Evolutionary conservation across 2,329 filamentous ascomycete species (phyloP).

Genomic region (Dothistroma septosporum): DNA sequence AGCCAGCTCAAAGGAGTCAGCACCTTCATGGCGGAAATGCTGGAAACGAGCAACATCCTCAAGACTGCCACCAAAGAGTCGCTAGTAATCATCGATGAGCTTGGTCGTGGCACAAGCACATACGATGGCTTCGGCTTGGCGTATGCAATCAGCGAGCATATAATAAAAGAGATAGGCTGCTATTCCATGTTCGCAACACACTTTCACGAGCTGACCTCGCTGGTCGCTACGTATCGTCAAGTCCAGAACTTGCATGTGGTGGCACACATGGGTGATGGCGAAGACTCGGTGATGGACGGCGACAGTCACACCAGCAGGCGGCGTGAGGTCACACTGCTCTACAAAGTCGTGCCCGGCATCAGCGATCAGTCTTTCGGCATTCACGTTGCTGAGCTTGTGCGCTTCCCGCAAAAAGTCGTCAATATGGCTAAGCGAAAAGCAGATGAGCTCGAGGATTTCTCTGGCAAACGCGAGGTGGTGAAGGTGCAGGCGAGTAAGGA

Average conservation of each 20-base stretch:
- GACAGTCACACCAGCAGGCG: conserved; percentile 51
- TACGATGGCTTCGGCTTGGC: conserved; percentile 99
- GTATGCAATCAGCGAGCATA: conserved; percentile 98
- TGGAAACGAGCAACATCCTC: conserved; percentile 96
- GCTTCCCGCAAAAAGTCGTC: conserved; percentile 94
- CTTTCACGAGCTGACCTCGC: conserved; percentile 93
- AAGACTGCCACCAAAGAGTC: conserved; percentile 94
- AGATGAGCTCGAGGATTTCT: conserved; percentile 95
- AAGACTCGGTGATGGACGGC: conserved; percentile 34
- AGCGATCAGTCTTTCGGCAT: conserved; percentile 98
- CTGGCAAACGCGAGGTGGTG: conserved; percentile 60
- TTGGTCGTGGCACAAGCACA: conserved; percentile 92
- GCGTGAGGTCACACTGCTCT: conserved; percentile 84
- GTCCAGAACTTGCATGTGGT: conserved; percentile 94
- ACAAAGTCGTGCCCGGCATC: conserved; percentile 92
- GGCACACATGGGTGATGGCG: conserved; percentile 70
- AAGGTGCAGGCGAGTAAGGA: conserved; percentile 66
- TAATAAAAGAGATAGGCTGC: conserved; percentile 89
- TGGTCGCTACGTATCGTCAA: conserved; percentile 79
- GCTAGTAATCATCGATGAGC: conserved; percentile 96
- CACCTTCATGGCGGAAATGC: conserved; percentile 99
- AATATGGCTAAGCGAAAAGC: conserved; percentile 99
- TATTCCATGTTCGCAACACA: conserved; percentile 96
- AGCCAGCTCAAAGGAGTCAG: conserved; percentile 96
- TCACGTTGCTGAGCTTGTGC: conserved; percentile 92